These are phyloP conservation scores for Colletotrichum cordylinicola DNA, from an alignment of 2,329 filamentous ascomycete species.

Conservation along the genomic window DNA sequence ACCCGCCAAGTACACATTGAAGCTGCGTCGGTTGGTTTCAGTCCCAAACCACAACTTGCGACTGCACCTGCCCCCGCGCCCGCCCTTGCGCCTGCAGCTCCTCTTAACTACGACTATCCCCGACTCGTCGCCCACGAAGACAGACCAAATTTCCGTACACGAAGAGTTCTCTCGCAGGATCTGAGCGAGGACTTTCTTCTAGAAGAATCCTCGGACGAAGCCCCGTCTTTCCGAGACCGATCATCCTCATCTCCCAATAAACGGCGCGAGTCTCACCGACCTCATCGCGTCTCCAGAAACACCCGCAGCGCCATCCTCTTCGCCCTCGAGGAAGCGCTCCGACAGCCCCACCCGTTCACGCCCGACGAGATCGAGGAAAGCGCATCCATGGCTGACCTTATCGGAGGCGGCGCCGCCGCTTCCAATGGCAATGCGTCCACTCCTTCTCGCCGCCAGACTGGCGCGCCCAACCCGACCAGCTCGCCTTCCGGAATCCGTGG, in stretches of 20 bases:
- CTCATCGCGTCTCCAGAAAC: slow-evolving; percentile 76
- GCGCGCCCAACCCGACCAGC: slow-evolving; percentile 56
- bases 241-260: slow-evolving; percentile 34
- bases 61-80: slow-evolving; percentile 31
- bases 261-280: slow-evolving; percentile 42
- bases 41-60: slow-evolving; percentile 44
- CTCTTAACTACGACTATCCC: slow-evolving; percentile 16
- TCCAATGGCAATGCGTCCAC: slow-evolving; percentile 59
- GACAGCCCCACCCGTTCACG: slow-evolving; percentile 82
- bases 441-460: slow-evolving; percentile 46
- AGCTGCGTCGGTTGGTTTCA: slow-evolving; percentile 54
- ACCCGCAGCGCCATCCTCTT: slow-evolving; percentile 92
- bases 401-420: slow-evolving; percentile 59
- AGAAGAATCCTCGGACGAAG: slow-evolving; percentile 40
- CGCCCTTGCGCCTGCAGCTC: slow-evolving; percentile 15
- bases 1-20: slow-evolving; percentile 47
- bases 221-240: slow-evolving; percentile 25
- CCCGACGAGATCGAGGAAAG: slow-evolving; percentile 86
- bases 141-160: slow-evolving; percentile 26
- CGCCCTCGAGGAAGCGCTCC: slow-evolving; percentile 88
- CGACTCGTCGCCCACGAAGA: slow-evolving; percentile 29
- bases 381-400: slow-evolving; percentile 88
- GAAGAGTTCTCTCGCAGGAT: slow-evolving; percentile 52
- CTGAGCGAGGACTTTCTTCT: slow-evolving; percentile 50
- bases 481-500: slow-evolving; percentile 76